Evolutionary conservation across 1,284 basidiomycete species (phyloP), one percentile per base, ranked within the genome.

Genomic region (Rugiboletus extremiorientalis): DNA sequence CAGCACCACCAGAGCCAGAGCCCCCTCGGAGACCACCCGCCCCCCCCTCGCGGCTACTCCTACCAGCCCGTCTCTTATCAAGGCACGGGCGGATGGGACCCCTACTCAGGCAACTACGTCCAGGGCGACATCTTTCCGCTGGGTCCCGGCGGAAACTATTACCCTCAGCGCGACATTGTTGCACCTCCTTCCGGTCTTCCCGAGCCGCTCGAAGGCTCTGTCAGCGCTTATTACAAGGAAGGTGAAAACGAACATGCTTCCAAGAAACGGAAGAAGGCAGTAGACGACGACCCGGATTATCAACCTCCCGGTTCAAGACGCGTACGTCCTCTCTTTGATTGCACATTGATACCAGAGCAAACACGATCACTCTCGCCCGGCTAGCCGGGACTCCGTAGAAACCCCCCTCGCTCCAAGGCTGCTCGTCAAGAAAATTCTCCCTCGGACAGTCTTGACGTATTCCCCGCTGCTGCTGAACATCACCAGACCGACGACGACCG

Each of bases 251-350:
- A 78, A 44, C 69, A 69, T 33, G 66, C 75, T 33, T 74, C 77
- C 18, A 79, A 78, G 72, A 88, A 83, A 74, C 79, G 82, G 50
- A 82, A 81, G 59, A 79, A 77, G 63, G 67, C 66, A 47, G 61
- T 56, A n/a, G 78, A 82, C 47, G 83, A 84, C 60, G 74, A 71
- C 59, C 59, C 77, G 18, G 85, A 85, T 61, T 82, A 85, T 65
- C 76, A 78, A 37, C 79, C 81, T 56, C 78, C 82, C 11, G 75
- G 66, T 34, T 74, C 76, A 51, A 81, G 79, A 75, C 81, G 85
- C 63, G 84, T 86, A 69, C 68, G 86, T 76, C 34, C 52, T 42
- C 43, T 30, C 25, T 51, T 47, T 33, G 37, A 34, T 51, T 42
- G 2, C 30, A 25, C 47, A 34, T 56, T 37, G 41, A 33, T 37